These are phyloP conservation scores for Bruguiera parviflora DNA, from an alignment of 345 rosid species.

Conservation along the genomic window DNA sequence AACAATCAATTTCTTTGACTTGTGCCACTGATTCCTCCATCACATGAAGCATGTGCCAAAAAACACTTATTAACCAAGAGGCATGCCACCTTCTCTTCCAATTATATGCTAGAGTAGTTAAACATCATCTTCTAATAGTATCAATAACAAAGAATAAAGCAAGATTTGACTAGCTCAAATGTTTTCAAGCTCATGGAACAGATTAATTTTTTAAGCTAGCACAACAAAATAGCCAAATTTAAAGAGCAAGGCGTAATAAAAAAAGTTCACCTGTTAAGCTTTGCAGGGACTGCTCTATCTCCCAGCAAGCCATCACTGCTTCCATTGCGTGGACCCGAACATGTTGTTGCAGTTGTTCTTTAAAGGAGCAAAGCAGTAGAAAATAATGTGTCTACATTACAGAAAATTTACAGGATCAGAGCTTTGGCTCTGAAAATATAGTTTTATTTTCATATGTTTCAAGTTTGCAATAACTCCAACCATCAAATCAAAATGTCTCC, in stretches of 20 bases:
- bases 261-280: conserved; percentile 70
- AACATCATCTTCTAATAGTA: no score
- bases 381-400: conserved; percentile 78
- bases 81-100: no score
- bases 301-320: conserved; percentile 99
- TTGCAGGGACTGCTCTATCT: conserved; percentile 92
- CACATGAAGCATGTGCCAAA: no score
- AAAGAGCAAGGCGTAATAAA: not conserved
- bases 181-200: not conserved
- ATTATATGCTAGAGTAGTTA: no score
- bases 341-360: conserved; percentile 97
- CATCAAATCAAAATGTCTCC: no score
- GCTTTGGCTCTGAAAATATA: conserved; percentile 1
- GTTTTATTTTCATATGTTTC: not conserved
- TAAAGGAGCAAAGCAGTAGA: conserved; percentile 82
- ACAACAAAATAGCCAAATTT: not conserved
- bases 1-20: no score
- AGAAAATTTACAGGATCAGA: conserved; percentile 16
- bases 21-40: no score
- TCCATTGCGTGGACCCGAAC: conserved; percentile 99
- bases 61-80: no score
- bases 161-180: no score
- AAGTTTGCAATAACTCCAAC: not conserved
- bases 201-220: not conserved
- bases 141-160: no score